Base-by-base conservation (phyloP, 441 rosid genomes). In the Populus hybrid region DNA sequence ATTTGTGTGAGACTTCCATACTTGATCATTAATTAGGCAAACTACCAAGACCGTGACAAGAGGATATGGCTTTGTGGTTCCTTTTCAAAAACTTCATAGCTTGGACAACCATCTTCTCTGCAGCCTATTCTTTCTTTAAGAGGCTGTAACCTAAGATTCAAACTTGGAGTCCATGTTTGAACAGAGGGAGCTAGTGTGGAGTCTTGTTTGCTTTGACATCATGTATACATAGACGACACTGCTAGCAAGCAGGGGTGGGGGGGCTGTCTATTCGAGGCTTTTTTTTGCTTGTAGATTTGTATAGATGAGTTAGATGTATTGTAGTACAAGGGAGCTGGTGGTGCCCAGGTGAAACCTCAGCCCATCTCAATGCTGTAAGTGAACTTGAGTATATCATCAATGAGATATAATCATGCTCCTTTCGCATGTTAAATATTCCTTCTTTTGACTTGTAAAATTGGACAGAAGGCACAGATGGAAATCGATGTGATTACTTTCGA, bases 1-100 rank as follows among this genome's bases (percentile, higher is more conserved):
- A 18, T 74, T 87, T 9, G 86, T 83, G 80, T 90, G 87, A 90
- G 79, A 50, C 24, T 50, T 77, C 64, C n/a, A 70, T 35, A 31
- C 64, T 76, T 73, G 7, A 31, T 31, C 45, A 35, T 40, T 67
- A 8, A 75, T 89, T 12, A 75, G 64, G 69, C 56, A 45, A 74
- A 68, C 68, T 40, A 10, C 63, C 20, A 70, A 66, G 59, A 69
- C 0, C 3, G 61, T 64, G 4, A 76, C 74, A 9, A 36, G 80
- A 78, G 35, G 72, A 66, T 20, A 28, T 61, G 76, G 50, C 45
- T 74, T 64, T 64, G 40, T 9, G 21, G 20, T 82, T 73, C 73
- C 74, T 35, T 75, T 53, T 80, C 67, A 73, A 68, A 33, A 40
- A 77, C 77, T 72, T 64, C 71, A 26, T 36, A 68, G 71, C 31